Conservation (phyloP, 2,329 filamentous ascomycete genomes). For the Thermoascus crustaceus region DNA sequence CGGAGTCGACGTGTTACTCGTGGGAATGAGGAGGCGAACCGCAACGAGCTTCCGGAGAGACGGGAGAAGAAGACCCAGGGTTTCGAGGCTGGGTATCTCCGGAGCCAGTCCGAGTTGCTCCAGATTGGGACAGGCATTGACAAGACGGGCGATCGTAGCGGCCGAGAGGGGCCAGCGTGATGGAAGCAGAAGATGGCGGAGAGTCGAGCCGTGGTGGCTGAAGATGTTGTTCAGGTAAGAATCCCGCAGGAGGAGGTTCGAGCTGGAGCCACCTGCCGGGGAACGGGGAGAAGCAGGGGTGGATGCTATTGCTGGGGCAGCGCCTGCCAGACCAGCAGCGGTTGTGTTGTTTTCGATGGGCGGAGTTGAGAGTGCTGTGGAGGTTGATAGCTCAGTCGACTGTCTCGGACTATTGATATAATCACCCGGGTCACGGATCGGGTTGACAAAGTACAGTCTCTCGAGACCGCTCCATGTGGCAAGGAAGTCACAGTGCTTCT, state of each 20-base stretch:
- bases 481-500: slow-evolving; percentile 38
- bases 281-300: slow-evolving; percentile 9
- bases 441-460: slow-evolving; percentile 45
- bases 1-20: slow-evolving; percentile 10
- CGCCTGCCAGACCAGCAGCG: slow-evolving; percentile 2
- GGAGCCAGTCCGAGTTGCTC: slow-evolving; percentile 51
- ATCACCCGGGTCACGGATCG: slow-evolving; percentile 21
- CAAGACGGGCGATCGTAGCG: slow-evolving; percentile 42
- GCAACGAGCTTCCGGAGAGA: slow-evolving; percentile 33
- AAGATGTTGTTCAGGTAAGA: slow-evolving; percentile 46
- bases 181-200: slow-evolving; percentile 50
- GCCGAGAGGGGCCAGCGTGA: slow-evolving; percentile 48
- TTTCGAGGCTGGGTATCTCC: slow-evolving; percentile 32
- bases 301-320: slow-evolving; percentile 22
- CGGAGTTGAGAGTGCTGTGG: slow-evolving; percentile 21
- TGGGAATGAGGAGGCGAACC: slow-evolving; percentile 34
- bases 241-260: slow-evolving; percentile 29
- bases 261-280: slow-evolving; percentile 12
- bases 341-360: slow-evolving; percentile 12
- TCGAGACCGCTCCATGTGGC: slow-evolving; percentile 39
- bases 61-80: slow-evolving; percentile 31
- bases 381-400: slow-evolving; percentile 16
- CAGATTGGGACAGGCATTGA: slow-evolving; percentile 48
- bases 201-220: slow-evolving; percentile 41
- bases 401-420: slow-evolving; percentile 20